Conservation (phyloP, 768 basidiomycete species). For the Lepiota brunneoincarnata region DNA sequence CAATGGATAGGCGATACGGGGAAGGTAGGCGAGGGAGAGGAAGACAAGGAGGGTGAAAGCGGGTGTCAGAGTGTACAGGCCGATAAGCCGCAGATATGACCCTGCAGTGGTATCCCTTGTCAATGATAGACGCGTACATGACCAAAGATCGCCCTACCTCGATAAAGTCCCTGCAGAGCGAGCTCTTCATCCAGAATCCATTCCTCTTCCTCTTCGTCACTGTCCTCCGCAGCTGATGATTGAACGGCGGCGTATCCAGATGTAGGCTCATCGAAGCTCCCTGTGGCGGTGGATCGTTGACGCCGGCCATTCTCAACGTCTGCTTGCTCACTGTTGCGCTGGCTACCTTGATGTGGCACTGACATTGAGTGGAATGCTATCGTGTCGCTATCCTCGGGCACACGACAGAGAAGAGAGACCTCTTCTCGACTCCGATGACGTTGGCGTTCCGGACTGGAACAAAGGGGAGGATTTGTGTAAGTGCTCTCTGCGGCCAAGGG, state of each 20-base stretch:
- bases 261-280: not conserved
- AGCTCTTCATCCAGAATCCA: constrained; percentile 30
- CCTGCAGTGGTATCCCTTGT: constrained; percentile 35
- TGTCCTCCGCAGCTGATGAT: constrained; percentile 20
- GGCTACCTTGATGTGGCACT: not conserved
- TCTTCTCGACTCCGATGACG: constrained; percentile 15
- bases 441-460: constrained; percentile 9
- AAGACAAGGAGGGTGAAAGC: constrained; percentile 49
- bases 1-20: constrained; percentile 45
- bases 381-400: constrained; percentile 34
- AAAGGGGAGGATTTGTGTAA: not conserved
- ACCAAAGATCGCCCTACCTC: constrained; percentile 19
- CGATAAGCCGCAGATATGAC: constrained; percentile 54
- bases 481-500: not conserved
- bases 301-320: not conserved
- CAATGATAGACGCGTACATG: constrained; percentile 9
- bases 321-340: not conserved
- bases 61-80: constrained; percentile 62
- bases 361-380: constrained; percentile 14
- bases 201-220: constrained; percentile 33
- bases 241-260: constrained; percentile 15
- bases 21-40: constrained; percentile 47
- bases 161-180: constrained; percentile 28
- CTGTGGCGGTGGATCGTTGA: not conserved
- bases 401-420: constrained; percentile 24